Conservation (phyloP, 1,284 basidiomycete genomes). For the Coniferiporia sulphurascens region DNA sequence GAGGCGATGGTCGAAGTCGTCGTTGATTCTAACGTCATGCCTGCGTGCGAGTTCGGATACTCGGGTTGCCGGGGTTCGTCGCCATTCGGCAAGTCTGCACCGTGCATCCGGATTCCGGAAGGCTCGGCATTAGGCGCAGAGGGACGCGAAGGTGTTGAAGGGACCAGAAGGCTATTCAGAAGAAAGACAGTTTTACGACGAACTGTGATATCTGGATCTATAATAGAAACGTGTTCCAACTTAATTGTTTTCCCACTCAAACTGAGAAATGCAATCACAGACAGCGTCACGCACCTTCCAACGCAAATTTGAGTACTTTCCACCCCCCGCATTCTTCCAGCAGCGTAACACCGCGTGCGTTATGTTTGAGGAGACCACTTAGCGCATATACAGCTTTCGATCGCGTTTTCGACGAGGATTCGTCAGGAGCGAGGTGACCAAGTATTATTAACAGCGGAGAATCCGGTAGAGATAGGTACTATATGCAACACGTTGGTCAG, state of each 20-base stretch:
- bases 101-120: constrained; percentile 10
- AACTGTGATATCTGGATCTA: constrained; percentile 75
- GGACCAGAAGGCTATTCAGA: constrained; percentile 72
- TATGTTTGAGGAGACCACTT: constrained; percentile 84
- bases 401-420: constrained; percentile 47
- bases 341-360: constrained; percentile 59
- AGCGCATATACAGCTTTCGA: constrained; percentile 87
- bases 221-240: not conserved
- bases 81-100: constrained; percentile 18
- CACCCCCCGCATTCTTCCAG: constrained; percentile 64
- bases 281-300: constrained; percentile 48
- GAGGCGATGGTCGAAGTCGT: constrained; percentile 46
- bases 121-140: constrained; percentile 22
- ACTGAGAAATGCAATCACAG: not conserved
- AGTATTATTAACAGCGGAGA: constrained; percentile 67
- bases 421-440: constrained; percentile 54
- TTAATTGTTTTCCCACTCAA: not conserved
- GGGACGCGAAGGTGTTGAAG: constrained; percentile 27
- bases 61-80: constrained; percentile 32
- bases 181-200: constrained; percentile 86
- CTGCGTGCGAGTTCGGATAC: constrained; percentile 65
- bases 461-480: constrained; percentile 61
- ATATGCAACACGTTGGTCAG: constrained; percentile 14
- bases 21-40: constrained; percentile 46
- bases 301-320: constrained; percentile 53